A percentile compares a stretch with the other conserved stretches of the same genome.
These are phyloP conservation scores for Aristolochia californica DNA, from an alignment of 164 flowering plant genomes.

Conservation along the genomic window DNA sequence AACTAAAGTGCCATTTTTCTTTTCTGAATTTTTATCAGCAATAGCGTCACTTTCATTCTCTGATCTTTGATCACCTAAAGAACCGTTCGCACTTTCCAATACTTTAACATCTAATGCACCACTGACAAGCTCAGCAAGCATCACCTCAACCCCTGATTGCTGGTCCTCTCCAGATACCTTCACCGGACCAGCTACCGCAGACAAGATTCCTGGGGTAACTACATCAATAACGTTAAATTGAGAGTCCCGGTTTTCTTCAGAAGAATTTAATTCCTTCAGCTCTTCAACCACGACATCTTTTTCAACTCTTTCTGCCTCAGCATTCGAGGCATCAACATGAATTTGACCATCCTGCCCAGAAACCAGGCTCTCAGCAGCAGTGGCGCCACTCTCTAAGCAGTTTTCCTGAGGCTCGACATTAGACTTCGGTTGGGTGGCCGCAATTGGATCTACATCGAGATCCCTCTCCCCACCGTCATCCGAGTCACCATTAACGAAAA, in stretches of 20 bases:
- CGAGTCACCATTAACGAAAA: conserved; percentile 13
- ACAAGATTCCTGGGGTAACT: too few species aligned
- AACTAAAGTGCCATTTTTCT: neutral
- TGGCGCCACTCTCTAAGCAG: too few species aligned
- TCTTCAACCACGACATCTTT: neutral
- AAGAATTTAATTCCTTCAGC: neutral
- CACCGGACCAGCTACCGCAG: too few species aligned
- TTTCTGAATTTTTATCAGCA: neutral
- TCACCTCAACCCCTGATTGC: too few species aligned
- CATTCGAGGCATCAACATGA: neutral
- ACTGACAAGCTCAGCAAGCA: neutral
- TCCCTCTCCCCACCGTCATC: conserved; percentile 9
- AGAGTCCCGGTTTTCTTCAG: too few species aligned
- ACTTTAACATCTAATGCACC: neutral
- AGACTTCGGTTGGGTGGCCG: conserved; percentile 2
- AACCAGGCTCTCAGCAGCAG: neutral
- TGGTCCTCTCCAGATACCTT: too few species aligned
- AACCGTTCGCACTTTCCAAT: neutral
- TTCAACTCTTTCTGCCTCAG: neutral
- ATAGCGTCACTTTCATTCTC: neutral
- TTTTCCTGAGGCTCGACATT: neutral
- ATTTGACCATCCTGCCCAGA: neutral
- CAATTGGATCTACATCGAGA: conserved; percentile 6
- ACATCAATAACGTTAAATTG: too few species aligned
- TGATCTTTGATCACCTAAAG: neutral